Percentiles rank a stretch among this genome's conserved stretches.
Conservation (phyloP, 177 flowering plant genomes). For the Vitis hybrid region DNA sequence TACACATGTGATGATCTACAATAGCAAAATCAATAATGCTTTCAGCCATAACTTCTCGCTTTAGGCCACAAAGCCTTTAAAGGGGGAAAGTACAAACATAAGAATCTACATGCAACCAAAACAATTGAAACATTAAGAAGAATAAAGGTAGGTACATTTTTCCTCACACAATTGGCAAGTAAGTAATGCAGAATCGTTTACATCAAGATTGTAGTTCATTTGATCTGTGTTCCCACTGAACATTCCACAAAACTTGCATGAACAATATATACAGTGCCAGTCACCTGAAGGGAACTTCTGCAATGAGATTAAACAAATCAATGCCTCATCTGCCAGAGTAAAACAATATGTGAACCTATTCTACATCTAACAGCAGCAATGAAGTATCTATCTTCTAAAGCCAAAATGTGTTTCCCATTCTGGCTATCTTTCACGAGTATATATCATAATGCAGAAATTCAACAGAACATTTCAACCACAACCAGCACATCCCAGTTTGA, state of each 20-base stretch:
- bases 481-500: background rate
- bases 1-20: conserved; percentile 67
- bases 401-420: background rate
- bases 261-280: conserved; percentile 64
- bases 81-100: background rate
- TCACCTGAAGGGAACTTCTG: conserved; percentile 65
- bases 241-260: conserved; percentile 61
- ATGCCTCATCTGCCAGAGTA: background rate
- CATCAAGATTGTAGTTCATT: conserved; percentile 14
- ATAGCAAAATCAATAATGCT: conserved; percentile 1
- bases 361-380: background rate
- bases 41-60: background rate
- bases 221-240: conserved; percentile 13
- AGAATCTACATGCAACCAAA: background rate
- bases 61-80: background rate
- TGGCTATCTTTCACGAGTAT: background rate
- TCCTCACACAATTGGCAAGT: conserved; percentile 56
- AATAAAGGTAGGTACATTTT: conserved; percentile 42
- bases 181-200: conserved; percentile 9
- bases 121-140: background rate
- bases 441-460: background rate
- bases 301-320: conserved; percentile 11
- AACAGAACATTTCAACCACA: background rate
- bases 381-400: background rate
- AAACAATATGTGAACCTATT: too few relatives aligned